Base-by-base conservation (phyloP, 768 basidiomycete species). In the Paxillus involutus region DNA sequence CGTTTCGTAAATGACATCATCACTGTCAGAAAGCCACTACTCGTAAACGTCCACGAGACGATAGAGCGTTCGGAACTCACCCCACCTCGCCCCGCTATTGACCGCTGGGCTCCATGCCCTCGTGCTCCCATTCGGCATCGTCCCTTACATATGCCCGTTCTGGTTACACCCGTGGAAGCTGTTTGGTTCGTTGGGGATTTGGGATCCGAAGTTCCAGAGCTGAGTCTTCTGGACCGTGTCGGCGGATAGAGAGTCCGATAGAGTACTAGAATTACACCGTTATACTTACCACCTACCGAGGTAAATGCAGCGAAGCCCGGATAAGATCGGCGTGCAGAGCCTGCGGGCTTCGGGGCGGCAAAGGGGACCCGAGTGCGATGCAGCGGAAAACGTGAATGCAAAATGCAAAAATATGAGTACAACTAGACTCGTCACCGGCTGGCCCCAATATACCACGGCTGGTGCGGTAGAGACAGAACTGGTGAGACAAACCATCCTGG, bases 181-280 rank as follows among this genome's bases (percentile, higher is more conserved):
- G 75, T 55, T 84, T 81, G 19, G 79, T 74, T 2, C 81, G 77
- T 2, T 81, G 79, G 0, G 85, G 81, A 70, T 85, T 86, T 66
- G 86, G 86, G 75, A 59, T 81, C 80, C 9, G 87, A 74, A 0
- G 86, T 87, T 29, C 84, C 77, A 24, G 76, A 79, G 67, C 86
- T 88, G 74, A 3, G 77, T 74, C 67, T 83, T 85, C 26, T 72
- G 71, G 33, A 40, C 52, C 69, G 67, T 67, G 45, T 30, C 30
- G 16, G 21, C 45, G n/a, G 13, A 21, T 24, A 35, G 41, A 26
- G 52, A 26, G 48, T 51, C 29, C 19, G 21, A 21, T 21, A 21
- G 21, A 21, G 21, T 3, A 21, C 21, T 21, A 33, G 11, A 5
- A 26, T 26, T 26, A 26, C 26, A 26, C 26, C 26, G 26, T 26